Percentiles rank a stretch among this genome's conserved stretches.
phyloP scores from a whole-genome alignment of 2,329 filamentous ascomycete genomes.

The Fusarium floridanum region DNA sequence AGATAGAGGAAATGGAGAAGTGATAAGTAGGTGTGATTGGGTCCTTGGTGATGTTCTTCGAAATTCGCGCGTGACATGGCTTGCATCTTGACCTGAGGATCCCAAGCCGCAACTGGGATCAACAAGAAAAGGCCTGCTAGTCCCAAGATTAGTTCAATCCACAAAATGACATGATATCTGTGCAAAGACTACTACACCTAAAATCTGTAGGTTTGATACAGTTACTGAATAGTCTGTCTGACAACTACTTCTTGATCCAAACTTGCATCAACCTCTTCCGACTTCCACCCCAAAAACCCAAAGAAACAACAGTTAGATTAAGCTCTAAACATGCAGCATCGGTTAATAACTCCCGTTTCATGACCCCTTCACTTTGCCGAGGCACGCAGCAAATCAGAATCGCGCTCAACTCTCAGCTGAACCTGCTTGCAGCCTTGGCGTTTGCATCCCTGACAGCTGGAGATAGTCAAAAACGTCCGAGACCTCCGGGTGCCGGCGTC shows the following conservation, averaged over 20 bases:
- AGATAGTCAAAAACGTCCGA: background rate
- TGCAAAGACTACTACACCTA: background rate
- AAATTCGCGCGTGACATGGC: background rate
- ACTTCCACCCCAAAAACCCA: background rate
- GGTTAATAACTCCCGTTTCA: background rate
- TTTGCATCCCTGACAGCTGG: background rate
- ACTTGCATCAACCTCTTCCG: background rate
- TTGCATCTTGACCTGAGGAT: background rate
- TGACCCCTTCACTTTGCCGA: background rate
- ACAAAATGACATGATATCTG: background rate
- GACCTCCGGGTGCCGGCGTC: background rate
- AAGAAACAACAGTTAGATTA: background rate
- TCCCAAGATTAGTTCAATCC: background rate
- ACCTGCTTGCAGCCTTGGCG: conserved; percentile 5
- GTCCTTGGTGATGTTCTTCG: background rate
- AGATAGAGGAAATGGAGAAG: background rate
- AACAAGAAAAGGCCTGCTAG: background rate
- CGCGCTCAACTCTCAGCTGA: background rate
- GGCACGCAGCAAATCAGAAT: conserved; percentile 4
- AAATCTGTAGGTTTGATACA: background rate
- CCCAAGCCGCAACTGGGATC: background rate
- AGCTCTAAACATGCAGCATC: background rate
- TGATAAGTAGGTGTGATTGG: background rate
- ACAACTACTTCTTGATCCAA: background rate
- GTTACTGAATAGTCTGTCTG: background rate